phyloP scores from a whole-genome alignment of 2,329 filamentous ascomycete species.

The Periconia macrospinosa region DNA sequence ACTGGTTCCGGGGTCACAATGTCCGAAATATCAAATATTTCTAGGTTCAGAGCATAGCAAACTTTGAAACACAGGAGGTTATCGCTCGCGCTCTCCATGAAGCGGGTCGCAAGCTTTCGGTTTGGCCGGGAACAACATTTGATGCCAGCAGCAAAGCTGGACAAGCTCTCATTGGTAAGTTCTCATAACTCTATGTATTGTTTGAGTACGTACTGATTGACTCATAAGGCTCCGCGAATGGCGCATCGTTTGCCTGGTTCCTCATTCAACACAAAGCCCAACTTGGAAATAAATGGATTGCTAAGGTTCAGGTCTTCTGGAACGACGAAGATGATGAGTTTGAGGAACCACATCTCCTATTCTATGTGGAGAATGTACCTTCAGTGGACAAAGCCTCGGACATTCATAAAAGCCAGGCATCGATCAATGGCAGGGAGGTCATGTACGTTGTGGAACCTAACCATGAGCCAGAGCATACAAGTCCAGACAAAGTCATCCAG shows the following conservation, averaged over 20 bases:
- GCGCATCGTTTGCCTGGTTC: constrained; percentile 24
- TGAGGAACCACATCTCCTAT: background rate
- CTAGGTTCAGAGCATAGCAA: constrained; percentile 20
- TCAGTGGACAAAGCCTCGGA: background rate
- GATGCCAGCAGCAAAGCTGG: constrained; percentile 14
- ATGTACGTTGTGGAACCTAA: too few species aligned
- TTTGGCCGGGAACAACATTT: constrained; percentile 23
- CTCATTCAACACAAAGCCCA: constrained; percentile 21
- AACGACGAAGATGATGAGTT: background rate
- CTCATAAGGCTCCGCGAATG: constrained; percentile 17
- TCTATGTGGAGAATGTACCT: background rate
- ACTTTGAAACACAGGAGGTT: constrained; percentile 17
- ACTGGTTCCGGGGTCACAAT: constrained; percentile 12
- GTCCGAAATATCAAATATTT: constrained; percentile 19
- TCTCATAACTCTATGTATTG: background rate
- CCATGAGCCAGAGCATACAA: too few species aligned
- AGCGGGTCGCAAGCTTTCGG: background rate
- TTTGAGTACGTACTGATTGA: background rate
- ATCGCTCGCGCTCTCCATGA: constrained; percentile 16
- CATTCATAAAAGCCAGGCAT: too few species aligned
- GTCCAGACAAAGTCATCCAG: too few species aligned
- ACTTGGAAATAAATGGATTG: constrained; percentile 19
- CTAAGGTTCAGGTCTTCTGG: constrained; percentile 14
- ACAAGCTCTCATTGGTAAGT: constrained; percentile 19
- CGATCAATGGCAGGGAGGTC: too few species aligned